Conservation (phyloP, 495 filamentous ascomycete genomes). For the Talaromyces stipitatus region DNA sequence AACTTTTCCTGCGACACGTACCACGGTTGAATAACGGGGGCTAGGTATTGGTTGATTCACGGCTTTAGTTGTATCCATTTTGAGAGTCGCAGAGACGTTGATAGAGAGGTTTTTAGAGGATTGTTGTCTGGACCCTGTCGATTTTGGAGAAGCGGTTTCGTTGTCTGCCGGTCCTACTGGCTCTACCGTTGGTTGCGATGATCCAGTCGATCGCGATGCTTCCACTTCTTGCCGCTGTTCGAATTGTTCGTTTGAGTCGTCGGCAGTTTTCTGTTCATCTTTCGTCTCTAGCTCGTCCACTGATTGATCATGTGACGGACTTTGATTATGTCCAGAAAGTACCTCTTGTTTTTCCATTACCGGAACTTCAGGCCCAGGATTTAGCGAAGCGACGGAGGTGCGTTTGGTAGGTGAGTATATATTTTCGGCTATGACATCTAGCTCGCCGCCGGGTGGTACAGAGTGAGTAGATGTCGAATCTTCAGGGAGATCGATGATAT, state of each 20-base stretch:
- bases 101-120: constrained; percentile 1
- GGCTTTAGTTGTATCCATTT: background rate
- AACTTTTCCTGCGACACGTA: constrained; percentile 34
- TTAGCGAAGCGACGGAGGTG: background rate
- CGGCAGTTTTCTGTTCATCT: background rate
- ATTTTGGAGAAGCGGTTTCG: background rate
- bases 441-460: constrained; percentile 10
- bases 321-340: background rate
- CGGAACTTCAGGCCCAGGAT: background rate
- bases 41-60: constrained; percentile 13
- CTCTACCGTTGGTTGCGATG: background rate
- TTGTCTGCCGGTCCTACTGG: background rate
- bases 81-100: background rate
- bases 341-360: background rate
- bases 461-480: constrained; percentile 24
- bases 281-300: background rate
- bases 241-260: background rate
- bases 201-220: constrained; percentile 1
- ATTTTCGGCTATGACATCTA: background rate
- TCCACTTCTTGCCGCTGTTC: background rate
- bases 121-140: background rate
- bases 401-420: constrained; percentile 1
- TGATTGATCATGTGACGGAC: background rate
- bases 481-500: constrained; percentile 57
- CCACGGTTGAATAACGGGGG: constrained; percentile 29